Evolutionary conservation across 2,329 filamentous ascomycete species (phyloP), one percentile per base, ranked within the genome.

Genomic region (Claviceps cyperi): DNA sequence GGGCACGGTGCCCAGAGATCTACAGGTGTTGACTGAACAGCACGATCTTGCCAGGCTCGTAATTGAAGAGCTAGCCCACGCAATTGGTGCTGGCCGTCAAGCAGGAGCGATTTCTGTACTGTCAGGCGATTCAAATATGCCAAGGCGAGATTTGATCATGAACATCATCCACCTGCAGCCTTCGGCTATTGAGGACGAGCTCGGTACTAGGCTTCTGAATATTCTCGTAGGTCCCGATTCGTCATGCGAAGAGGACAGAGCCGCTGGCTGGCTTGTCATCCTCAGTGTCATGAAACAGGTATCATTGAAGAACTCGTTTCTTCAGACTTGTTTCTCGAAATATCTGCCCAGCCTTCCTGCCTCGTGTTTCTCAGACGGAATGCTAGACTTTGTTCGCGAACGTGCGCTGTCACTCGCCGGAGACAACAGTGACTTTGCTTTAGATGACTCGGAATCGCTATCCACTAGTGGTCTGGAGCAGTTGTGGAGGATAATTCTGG

Each of bases 401-500:
- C 68, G 69, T 11, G 64, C 81, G 14, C 52, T 73, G 32, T 68
- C 69, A 5, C 66, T 74, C 39, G 65, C 78, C 5, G 69, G 71
- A 36, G 68, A 73, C 36, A 56, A 60, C 5, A 60, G 62, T 22
- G 69, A 69, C 21, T 69, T 74, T 46, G 60, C 72, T 19, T 64
- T 80, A 21, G 73, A 77, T 50, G 74, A 77, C 44, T 68, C 73
- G 7, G 67, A 71, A n/a, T 66, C 71, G 11, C 61, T 78, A 28
- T 69, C 75, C 55, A 75, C 70, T 53, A 76, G 65, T 55, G 77
- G 68, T 24, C 71, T 77, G 43, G 84, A 92, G 57, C 76, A 89
- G 51, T 69, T 95, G n/a, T 95, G 90, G 90, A 78, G 80, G 22
- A 78, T 95, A 57, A 80, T 91, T 36, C 69, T 94, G 49, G 81